Conservation (phyloP, 768 basidiomycete species). For the Mycena vulgaris region DNA sequence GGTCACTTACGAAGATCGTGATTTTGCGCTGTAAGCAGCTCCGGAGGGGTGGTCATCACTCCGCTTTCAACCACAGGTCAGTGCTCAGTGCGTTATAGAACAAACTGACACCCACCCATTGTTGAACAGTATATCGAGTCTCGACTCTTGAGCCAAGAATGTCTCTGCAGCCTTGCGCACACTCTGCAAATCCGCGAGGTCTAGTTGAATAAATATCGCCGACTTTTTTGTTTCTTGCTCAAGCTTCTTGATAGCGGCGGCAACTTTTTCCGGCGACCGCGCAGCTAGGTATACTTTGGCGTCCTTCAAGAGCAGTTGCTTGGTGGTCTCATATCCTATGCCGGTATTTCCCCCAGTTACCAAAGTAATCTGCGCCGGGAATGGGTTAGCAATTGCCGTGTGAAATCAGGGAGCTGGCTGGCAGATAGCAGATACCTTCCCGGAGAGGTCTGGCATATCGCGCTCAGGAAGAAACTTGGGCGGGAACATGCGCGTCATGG, state of each 20-base stretch:
- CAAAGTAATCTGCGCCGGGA: constrained; percentile 50
- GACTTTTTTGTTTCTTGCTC: constrained; percentile 45
- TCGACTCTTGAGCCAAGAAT: constrained; percentile 39
- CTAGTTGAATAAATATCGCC: constrained; percentile 41
- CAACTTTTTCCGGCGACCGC: constrained; percentile 32
- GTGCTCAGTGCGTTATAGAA: too few species aligned
- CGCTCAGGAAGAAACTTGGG: neutral
- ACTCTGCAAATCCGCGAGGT: constrained; percentile 46
- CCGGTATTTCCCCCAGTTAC: constrained; percentile 57
- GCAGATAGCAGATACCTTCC: too few species aligned
- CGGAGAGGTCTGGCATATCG: neutral
- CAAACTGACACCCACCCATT: constrained; percentile 40
- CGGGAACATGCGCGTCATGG: neutral
- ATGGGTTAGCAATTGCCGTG: too few species aligned
- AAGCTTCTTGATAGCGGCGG: constrained; percentile 45
- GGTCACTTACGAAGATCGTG: constrained; percentile 21
- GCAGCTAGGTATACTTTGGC: constrained; percentile 49
- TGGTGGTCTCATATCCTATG: constrained; percentile 59
- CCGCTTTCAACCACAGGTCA: constrained; percentile 29
- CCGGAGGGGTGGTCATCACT: constrained; percentile 42
- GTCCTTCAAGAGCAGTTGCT: constrained; percentile 46
- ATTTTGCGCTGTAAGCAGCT: constrained; percentile 39
- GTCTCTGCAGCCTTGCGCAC: constrained; percentile 46
- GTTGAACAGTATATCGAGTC: constrained; percentile 45
- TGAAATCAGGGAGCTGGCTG: neutral